Base-by-base conservation (phyloP, 208 protist genomes). In the Wallacemonas collosoma region DNA sequence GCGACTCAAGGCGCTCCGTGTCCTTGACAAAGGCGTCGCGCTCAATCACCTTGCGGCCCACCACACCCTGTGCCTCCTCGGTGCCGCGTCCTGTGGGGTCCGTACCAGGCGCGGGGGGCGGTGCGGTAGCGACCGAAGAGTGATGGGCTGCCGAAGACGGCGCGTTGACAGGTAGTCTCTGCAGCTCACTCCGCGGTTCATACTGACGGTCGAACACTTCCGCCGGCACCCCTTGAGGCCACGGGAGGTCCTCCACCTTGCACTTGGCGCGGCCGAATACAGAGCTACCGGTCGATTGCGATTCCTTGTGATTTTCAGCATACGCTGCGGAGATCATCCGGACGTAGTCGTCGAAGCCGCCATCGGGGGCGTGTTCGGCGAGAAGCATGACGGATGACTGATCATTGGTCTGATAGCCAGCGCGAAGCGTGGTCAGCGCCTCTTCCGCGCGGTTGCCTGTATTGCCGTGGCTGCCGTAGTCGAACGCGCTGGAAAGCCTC, bases 321-420 rank as follows among this genome's bases (percentile, higher is more conserved):
- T 92, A 96, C n/a, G 91, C 74, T 8, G 79, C 70, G 6, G 86
- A 83, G 36, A 93, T 83, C 50, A 86, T 72, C n/a, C 70, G 54
- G 26, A 96, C 76, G 64, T 96, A 96, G 4, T 83, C 77, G 47
- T 73, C 76, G 68, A 93, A 89, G 77, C 89, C 86, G 6, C 76
- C 72, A 5, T 72, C 64, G 14, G 73, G 72, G 45, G 77, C 75
- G 66, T 91, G 77, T 58, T 80, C 71, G 12, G 79, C 62, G 6
- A 94, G 75, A 9, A 95, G 72, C 36, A 71, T 54, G 9, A 68
- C 54, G 41, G 85, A 85, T 0, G 86, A 82, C 41, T 83, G 72
- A 1, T 78, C 77, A 26, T 78, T 76, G 1, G 57, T 58, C 62
- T 75, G 75, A 14, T 75, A 26, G 5, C 15, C 35, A 56, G 63